Base-by-base conservation (phyloP, 345 rosid genomes). In the Iberis pinnata region DNA sequence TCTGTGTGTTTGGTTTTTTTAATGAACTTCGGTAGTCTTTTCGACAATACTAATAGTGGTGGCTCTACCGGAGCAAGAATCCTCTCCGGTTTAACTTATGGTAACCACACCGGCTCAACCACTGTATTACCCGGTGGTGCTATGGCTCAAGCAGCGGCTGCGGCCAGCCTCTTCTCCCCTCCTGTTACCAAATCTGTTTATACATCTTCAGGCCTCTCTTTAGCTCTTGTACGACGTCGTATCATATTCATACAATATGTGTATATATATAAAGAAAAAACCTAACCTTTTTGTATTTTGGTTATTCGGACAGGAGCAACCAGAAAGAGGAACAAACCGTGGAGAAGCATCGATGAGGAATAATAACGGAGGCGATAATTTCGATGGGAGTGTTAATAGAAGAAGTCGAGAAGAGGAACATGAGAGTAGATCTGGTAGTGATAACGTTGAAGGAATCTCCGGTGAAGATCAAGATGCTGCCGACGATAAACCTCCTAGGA, bases 361-460 rank as follows among this genome's bases (percentile, higher is more conserved):
- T 19, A 38, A 45, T 15, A 63, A 46, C 58, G 49, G 57, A 41
- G 75, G 58, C 9, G 74, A 72, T 56, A 66, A 47, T 54, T 67
- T 65, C 47, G 79, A 76, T 46, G 61, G 64, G 12, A 68, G 42
- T 51, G 10, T 18, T 8, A 72, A 72, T 18, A 60, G 78, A 62
- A 70, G 85, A 64, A 76, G 80, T 62, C 60, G 85, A 12, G 85
- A 80, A 38, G 78, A 80, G 16, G 85, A 79, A 53, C 84, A 79
- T 40, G 84, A 77, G 47, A 68, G 99, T 68, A 93, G 99, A 93
- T 93, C 99, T 78, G 99, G 97, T 3, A 88, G 97, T 62, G 94
- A 88, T 60, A 88, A 93, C 73, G 71, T 93, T 48, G 95, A 88
- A 49, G 97, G 94, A 5, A 88, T 64, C 62, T 93, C 99, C 26